Evolutionary conservation across 768 basidiomycete genomes (phyloP).

Genomic region (Trametes villosa): DNA sequence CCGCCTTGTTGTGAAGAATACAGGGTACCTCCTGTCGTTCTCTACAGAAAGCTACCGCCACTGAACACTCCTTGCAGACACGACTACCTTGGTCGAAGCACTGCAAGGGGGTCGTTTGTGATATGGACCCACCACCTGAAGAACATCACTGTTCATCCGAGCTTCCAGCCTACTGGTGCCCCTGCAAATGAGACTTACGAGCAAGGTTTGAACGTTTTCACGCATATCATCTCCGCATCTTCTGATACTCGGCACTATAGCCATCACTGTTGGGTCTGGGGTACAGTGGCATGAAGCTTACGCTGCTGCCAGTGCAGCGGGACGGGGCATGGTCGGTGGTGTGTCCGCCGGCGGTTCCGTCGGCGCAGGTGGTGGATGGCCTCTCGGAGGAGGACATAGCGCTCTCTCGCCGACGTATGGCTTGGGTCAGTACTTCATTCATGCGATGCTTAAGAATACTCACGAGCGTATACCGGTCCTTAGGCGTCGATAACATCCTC

Average conservation of each 20-base stretch:
- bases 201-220: conserved; percentile 5
- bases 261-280: conserved; percentile 39
- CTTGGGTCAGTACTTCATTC: conserved; percentile 28
- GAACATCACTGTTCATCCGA: conserved; percentile 38
- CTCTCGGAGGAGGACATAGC: conserved; percentile 37
- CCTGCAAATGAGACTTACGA: conserved; percentile 10
- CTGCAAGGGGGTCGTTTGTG: conserved; percentile 31
- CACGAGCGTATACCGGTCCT: neutral
- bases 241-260: conserved; percentile 21
- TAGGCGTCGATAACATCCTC: conserved; percentile 34
- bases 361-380: conserved; percentile 54
- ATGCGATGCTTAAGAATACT: neutral
- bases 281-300: conserved; percentile 16
- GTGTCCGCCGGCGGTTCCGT: conserved; percentile 38
- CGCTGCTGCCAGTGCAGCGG: neutral
- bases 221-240: too few relatives aligned
- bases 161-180: conserved; percentile 40
- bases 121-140: conserved; percentile 49
- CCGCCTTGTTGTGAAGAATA: conserved; percentile 36
- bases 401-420: conserved; percentile 35
- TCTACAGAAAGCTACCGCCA: neutral
- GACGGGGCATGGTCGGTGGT: neutral
- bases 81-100: conserved; percentile 31
- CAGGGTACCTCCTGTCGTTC: conserved; percentile 15
- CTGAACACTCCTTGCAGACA: conserved; percentile 8